Evolutionary conservation across 805 yeast genomes (phyloP), one percentile per base, ranked within the genome.

Genomic region (Scheffersomyces lignosus): DNA sequence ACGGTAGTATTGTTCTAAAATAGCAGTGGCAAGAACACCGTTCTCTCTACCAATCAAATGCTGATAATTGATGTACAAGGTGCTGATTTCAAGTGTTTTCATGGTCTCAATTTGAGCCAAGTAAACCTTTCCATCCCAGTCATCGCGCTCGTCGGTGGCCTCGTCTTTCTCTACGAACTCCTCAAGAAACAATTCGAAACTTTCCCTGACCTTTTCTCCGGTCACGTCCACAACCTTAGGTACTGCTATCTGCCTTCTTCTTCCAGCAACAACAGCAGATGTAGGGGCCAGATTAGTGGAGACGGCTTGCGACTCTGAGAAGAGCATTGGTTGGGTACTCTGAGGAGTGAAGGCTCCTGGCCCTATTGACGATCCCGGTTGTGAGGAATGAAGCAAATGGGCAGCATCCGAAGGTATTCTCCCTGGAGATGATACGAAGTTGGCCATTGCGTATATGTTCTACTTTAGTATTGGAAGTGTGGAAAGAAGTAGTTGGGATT

Each of bases 151-250:
- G 15, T 52, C 52, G 15, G 57, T 65, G 13, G 57, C 57, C 15
- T 66, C 58, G 5, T 62, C 66, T 9, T 47, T 46, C 30, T 76
- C 77, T 3, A 66, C 64, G 54, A 71, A 91, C 22, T 78, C 84
- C 53, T 81, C 85, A 38, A 91, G 63, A 54, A 91, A 91, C 46
- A 75, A 78, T 58, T 90, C 96, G 59, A 93, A 91, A 12, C 90
- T 81, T 60, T 88, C 96, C 29, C 91, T 78, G 13, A 93, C 97
- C 49, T 87, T 87, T 57, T 90, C 97, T 41, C 96, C 97, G 3
- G 96, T 88, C 31, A 80, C 79, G 66, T 93, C 99, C 18, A 78
- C 78, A 18, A 93, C 96, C 56, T 85, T 87, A 18, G 95, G 89
- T 36, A 91, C 87, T 18, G 80, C 80, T 40, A 77, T 71, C 41